A percentile compares a stretch with the other conserved stretches of the same genome.
Conservation (phyloP, 1,139 yeast species). For the Tardiomyces digboiensis region DNA sequence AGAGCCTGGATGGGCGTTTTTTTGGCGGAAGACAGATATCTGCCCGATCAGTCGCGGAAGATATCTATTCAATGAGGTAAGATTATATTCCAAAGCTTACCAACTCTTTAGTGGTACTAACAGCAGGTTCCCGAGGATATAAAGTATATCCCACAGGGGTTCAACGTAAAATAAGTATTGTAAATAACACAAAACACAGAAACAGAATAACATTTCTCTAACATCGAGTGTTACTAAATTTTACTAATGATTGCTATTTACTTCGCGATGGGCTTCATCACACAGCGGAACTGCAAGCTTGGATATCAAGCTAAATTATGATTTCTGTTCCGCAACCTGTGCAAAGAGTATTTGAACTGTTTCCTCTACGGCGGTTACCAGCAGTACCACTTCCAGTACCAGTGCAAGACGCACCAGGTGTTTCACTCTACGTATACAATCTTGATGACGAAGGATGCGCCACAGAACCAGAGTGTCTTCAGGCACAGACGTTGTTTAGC, state of each 20-base stretch:
- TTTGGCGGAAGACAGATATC: conserved; percentile 28
- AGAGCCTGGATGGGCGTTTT: conserved; percentile 28
- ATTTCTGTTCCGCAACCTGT: conserved; percentile 34
- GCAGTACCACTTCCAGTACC: conserved; percentile 13
- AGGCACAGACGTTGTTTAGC: conserved; percentile 14
- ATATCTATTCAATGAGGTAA: conserved; percentile 23
- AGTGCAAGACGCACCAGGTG: conserved; percentile 1
- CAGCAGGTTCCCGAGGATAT: too few species aligned
- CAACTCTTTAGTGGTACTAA: too few species aligned
- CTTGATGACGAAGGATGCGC: conserved; percentile 13
- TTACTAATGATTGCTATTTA: too few species aligned
- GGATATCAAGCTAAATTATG: too few species aligned
- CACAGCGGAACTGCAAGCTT: too few species aligned
- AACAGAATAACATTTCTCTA: too few species aligned
- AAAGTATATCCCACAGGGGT: too few species aligned
- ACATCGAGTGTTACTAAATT: too few species aligned
- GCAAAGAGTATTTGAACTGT: conserved; percentile 37
- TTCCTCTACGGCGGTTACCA: conserved; percentile 37
- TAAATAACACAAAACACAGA: too few species aligned
- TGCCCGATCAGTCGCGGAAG: conserved; percentile 26
- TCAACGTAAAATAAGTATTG: too few species aligned
- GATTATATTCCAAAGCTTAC: too few species aligned
- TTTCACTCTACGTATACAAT: conserved; percentile 18
- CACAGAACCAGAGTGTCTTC: conserved; percentile 24
- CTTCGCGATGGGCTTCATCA: too few species aligned